Evolutionary conservation across 192 early-diverging fungal genomes (phyloP).

Genomic region (Coemansia sp.): DNA sequence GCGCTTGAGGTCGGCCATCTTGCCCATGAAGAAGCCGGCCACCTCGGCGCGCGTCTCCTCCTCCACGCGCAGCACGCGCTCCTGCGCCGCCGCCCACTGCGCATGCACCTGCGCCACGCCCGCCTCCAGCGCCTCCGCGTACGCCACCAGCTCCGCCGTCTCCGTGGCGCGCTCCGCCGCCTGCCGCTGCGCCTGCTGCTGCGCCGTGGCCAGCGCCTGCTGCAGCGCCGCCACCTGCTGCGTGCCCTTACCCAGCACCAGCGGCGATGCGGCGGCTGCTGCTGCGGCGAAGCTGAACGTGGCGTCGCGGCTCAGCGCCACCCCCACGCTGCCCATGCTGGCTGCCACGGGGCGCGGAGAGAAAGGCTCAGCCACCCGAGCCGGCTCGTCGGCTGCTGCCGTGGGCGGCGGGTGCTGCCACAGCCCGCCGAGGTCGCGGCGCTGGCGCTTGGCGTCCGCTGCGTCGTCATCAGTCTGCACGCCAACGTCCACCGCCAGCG

Average conservation of each 20-base stretch:
- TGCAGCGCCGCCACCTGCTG: not conserved
- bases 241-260: not conserved
- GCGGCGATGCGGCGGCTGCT: slow-evolving; percentile 7
- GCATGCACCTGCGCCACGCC: slow-evolving; percentile 15
- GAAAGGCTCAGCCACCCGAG: not conserved
- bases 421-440: slow-evolving; percentile 26
- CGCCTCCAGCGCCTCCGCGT: slow-evolving; percentile 28
- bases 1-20: slow-evolving; percentile 52
- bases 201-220: slow-evolving; percentile 15
- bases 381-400: too few species aligned
- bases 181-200: not conserved
- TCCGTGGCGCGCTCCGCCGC: slow-evolving; percentile 13
- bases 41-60: slow-evolving; percentile 58
- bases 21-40: slow-evolving; percentile 42
- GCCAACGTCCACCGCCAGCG: slow-evolving; percentile 4
- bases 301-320: slow-evolving; percentile 13
- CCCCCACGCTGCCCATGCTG: not conserved
- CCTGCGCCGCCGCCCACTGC: slow-evolving; percentile 54
- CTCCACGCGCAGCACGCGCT: slow-evolving; percentile 56
- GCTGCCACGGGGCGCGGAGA: not conserved
- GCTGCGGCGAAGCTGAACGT: slow-evolving; percentile 36
- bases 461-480: slow-evolving; percentile 10
- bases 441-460: slow-evolving; percentile 31
- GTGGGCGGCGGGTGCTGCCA: slow-evolving; percentile 32
- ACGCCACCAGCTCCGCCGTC: slow-evolving; percentile 41